Evolutionary conservation across 73 alveolate genomes (phyloP), one percentile per base, ranked within the genome.

Genomic region (Paraurostyla sp.): DNA sequence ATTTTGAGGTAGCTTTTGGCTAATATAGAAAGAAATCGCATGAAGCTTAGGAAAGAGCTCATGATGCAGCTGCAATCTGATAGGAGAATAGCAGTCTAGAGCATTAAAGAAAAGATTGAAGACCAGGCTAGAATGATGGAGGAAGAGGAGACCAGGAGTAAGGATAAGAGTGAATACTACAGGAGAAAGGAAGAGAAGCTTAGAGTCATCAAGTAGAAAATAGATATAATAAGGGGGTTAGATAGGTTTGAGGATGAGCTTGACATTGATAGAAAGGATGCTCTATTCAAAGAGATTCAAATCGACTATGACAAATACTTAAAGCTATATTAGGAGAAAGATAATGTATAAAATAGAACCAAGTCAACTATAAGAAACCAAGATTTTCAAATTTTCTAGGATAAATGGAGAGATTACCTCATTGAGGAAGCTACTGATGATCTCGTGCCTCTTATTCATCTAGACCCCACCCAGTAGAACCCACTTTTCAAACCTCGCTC

Each of bases 221-320:
- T 78, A 4, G 36, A 32, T 25, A 15, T 78, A 1, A 27, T 78
- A 2, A 50, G 27, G n/a, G 71, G 71, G 23, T 68, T 25, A 9
- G 87, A 73, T 45, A 45, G n/a, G 73, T 48, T 16, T 33, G 89
- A 43, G 7, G 27, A 51, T 48, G 68, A 42, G 25, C 40, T 46
- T 45, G 71, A 49, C 23, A 32, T 4, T 20, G 87, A 78, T 3
- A 40, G 40, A 35, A 78, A 54, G 59, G 63, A 51, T 13, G 62
- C 35, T 7, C 40, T 78, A 29, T 18, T 78, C 54, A 51, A 51
- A 49, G 89, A 78, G 2, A 36, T 78, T 0, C 62, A 78, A 78
- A 3, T 54, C 15, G 89, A 78, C n/a, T 78, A 78, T 78, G 89
- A 78, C n/a, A 78, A 54, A 54, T 78, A 52, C 29, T 27, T 78